Conservation (phyloP, 1,284 basidiomycete species). For the Abortiporus biennis region DNA sequence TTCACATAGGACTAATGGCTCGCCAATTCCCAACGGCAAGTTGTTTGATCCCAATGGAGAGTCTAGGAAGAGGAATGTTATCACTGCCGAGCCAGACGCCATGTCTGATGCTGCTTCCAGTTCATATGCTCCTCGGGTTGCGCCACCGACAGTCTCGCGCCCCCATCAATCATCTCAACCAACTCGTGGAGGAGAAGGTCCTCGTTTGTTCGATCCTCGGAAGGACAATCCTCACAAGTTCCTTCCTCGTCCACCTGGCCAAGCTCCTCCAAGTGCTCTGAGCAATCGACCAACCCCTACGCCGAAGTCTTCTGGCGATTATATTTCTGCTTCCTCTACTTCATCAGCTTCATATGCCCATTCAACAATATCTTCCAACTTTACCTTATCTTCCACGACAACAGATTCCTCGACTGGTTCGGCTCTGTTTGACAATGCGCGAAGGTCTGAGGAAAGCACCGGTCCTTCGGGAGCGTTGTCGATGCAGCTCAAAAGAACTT, state of each 20-base stretch:
- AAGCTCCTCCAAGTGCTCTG: slow-evolving; percentile 8
- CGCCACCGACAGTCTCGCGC: slow-evolving; percentile 21
- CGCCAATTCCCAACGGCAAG: slow-evolving; percentile 32
- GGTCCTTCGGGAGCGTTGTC: slow-evolving; percentile 67
- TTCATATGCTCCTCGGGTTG: slow-evolving; percentile 40
- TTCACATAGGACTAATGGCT: slow-evolving; percentile 14
- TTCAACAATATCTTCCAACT: slow-evolving; percentile 63
- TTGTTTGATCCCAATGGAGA: slow-evolving; percentile 66
- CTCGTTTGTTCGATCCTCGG: slow-evolving; percentile 77
- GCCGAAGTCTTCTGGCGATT: slow-evolving; percentile 60
- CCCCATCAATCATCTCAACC: slow-evolving; percentile 21
- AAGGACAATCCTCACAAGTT: slow-evolving; percentile 84
- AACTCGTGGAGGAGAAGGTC: slow-evolving; percentile 30
- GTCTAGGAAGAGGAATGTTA: slow-evolving; percentile 43
- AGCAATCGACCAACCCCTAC: slow-evolving; percentile 36
- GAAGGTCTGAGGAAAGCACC: slow-evolving; percentile 42
- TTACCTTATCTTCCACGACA: slow-evolving; percentile 69
- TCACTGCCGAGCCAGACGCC: slow-evolving; percentile 55
- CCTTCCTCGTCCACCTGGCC: slow-evolving; percentile 41
- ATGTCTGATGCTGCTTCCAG: slow-evolving; percentile 50
- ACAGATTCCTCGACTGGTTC: slow-evolving; percentile 71
- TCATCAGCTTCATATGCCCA: slow-evolving; percentile 63
- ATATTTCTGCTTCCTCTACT: slow-evolving; percentile 69
- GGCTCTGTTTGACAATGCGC: slow-evolving; percentile 44
- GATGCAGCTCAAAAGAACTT: slow-evolving; percentile 73